These are phyloP conservation scores for Phytopythium chamaehyphon DNA, from an alignment of 352 stramenopile genomes.

Conservation along the genomic window DNA sequence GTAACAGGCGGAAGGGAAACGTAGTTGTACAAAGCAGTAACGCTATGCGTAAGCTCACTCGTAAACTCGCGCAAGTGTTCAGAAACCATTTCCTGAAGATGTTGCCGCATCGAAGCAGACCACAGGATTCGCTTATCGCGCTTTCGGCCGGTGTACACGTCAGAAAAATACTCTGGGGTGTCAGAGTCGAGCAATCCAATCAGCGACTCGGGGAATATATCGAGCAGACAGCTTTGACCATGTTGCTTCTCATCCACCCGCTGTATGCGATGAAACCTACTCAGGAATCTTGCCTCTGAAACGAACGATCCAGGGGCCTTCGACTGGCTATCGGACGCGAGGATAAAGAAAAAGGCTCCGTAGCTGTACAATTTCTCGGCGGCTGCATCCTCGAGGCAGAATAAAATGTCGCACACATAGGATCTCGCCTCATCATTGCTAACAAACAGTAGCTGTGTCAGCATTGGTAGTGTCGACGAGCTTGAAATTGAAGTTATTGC, in stretches of 20 bases:
- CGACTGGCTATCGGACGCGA: slow-evolving; percentile 27
- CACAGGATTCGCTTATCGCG: slow-evolving; percentile 68
- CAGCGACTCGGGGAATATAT: slow-evolving; percentile 72
- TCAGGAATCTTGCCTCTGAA: slow-evolving; percentile 53
- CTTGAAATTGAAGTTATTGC: slow-evolving; percentile 55
- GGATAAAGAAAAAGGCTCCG: slow-evolving; percentile 75
- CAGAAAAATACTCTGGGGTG: slow-evolving; percentile 51
- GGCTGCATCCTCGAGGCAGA: slow-evolving; percentile 39
- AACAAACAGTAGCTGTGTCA: slow-evolving; percentile 68
- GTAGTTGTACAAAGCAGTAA: slow-evolving; percentile 55
- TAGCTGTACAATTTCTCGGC: slow-evolving; percentile 52
- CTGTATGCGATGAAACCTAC: slow-evolving; percentile 62
- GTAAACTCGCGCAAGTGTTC: slow-evolving; percentile 75
- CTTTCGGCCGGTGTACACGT: slow-evolving; percentile 52
- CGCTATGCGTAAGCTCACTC: slow-evolving; percentile 45
- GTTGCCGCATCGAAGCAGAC: slow-evolving; percentile 59
- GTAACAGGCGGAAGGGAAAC: slow-evolving; percentile 61
- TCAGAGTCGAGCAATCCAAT: slow-evolving; percentile 68
- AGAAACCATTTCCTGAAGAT: slow-evolving; percentile 67
- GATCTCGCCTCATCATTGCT: slow-evolving; percentile 42
- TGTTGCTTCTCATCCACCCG: slow-evolving; percentile 33
- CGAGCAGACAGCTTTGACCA: slow-evolving; percentile 60
- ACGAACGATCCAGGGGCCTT: slow-evolving; percentile 37
- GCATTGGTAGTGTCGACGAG: slow-evolving; percentile 33
- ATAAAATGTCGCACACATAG: slow-evolving; percentile 60